These are phyloP conservation scores for Candida dajiaensis DNA, from an alignment of 805 yeast genomes.

Conservation along the genomic window DNA sequence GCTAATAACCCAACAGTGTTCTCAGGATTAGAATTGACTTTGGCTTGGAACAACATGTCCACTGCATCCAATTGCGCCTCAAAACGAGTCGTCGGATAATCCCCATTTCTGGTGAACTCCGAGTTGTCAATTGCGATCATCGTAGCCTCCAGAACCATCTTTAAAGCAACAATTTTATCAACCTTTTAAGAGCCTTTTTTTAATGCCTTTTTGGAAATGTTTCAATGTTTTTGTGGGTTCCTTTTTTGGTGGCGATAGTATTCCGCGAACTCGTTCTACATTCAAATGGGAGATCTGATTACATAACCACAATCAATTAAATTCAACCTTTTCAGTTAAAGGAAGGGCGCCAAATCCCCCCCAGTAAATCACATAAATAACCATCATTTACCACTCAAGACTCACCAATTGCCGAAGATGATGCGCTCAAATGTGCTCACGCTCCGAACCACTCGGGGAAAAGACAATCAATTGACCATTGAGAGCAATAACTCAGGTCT, in stretches of 20 bases:
- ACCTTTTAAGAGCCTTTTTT: too few relatives aligned
- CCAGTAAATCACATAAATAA: neutral
- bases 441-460: slow-evolving; percentile 20
- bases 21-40: slow-evolving; percentile 87
- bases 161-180: neutral
- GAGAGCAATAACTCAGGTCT: slow-evolving; percentile 13
- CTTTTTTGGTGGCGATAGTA: slow-evolving; percentile 27
- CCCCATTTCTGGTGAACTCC: slow-evolving; percentile 94
- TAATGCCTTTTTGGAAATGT: neutral
- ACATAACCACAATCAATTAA: neutral
- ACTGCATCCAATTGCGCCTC: slow-evolving; percentile 92
- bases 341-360: neutral
- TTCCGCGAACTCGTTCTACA: neutral
- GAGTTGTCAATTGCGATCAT: slow-evolving; percentile 94
- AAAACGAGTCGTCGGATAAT: slow-evolving; percentile 79
- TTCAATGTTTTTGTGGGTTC: slow-evolving; percentile 6
- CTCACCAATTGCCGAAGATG: neutral
- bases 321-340: neutral
- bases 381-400: neutral
- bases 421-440: slow-evolving; percentile 26
- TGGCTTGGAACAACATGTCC: slow-evolving; percentile 77
- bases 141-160: slow-evolving; percentile 93
- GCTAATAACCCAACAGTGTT: slow-evolving; percentile 89
- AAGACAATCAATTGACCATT: slow-evolving; percentile 17
- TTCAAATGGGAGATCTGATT: neutral